Percentiles rank a stretch among this genome's conserved stretches.
phyloP scores from a whole-genome alignment of 768 basidiomycete genomes.

The Lactarius deliciosus region DNA sequence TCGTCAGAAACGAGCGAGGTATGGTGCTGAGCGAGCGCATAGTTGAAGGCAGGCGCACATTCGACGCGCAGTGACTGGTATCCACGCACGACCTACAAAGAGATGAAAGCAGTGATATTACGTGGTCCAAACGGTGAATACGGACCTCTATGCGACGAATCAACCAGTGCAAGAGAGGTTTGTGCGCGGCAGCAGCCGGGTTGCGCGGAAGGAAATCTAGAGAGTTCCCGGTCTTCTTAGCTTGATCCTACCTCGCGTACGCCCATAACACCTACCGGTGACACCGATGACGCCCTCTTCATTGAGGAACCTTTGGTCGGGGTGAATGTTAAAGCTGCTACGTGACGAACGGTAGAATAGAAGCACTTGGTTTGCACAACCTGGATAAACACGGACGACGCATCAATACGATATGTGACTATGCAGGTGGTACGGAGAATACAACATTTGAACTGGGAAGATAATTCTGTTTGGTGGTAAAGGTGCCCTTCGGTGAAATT shows the following conservation, averaged over 20 bases:
- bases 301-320: constrained; percentile 60
- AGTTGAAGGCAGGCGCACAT: constrained; percentile 96
- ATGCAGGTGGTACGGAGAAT: neutral
- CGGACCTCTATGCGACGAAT: constrained; percentile 74
- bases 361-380: constrained; percentile 79
- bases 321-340: neutral
- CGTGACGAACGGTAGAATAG: neutral
- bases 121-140: neutral
- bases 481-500: constrained; percentile 68
- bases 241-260: neutral
- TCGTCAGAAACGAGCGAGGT: constrained; percentile 55
- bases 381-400: constrained; percentile 38
- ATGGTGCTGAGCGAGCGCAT: constrained; percentile 74
- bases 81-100: constrained; percentile 73
- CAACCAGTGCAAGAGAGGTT: constrained; percentile 80
- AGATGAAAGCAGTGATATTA: neutral
- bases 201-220: constrained; percentile 80
- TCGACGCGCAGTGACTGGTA: constrained; percentile 77
- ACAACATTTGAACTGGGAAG: constrained; percentile 76
- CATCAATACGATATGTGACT: constrained; percentile 2
- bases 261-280: constrained; percentile 51
- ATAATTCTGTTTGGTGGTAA: constrained; percentile 79
- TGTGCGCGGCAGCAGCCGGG: constrained; percentile 41
- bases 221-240: constrained; percentile 18
- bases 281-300: constrained; percentile 84